Conservation (phyloP, 106 monocot species). For the Agapanthus africanus region DNA sequence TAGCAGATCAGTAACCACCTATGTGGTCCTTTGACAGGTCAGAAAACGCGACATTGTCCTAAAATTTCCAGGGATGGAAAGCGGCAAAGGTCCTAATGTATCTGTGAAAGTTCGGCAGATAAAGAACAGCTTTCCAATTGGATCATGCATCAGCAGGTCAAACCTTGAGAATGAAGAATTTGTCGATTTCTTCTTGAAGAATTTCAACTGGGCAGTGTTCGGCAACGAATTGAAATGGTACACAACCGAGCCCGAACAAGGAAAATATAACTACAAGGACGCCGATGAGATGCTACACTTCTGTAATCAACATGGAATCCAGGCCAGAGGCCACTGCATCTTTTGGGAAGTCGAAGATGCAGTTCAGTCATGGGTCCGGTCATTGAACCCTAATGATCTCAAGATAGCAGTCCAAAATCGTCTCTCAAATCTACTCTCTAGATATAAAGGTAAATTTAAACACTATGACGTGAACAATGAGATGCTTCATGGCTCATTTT, state of each 20-base stretch:
- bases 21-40: slow-evolving; percentile 30
- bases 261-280: slow-evolving; percentile 71
- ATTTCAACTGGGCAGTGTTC: slow-evolving; percentile 97
- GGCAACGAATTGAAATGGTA: slow-evolving; percentile 96
- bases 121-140: slow-evolving; percentile 81
- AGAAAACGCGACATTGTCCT: slow-evolving; percentile 57
- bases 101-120: slow-evolving; percentile 57
- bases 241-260: slow-evolving; percentile 60
- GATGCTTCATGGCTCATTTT: slow-evolving; percentile 97
- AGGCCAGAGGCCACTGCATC: slow-evolving; percentile 78
- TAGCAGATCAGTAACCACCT: background rate
- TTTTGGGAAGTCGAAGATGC: slow-evolving; percentile 89
- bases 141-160: slow-evolving; percentile 61
- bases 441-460: slow-evolving; percentile 70
- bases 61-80: slow-evolving; percentile 27
- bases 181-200: slow-evolving; percentile 80
- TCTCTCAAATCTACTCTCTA: slow-evolving; percentile 41
- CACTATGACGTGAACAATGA: slow-evolving; percentile 97
- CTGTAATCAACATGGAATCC: slow-evolving; percentile 46
- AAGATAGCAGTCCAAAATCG: slow-evolving; percentile 55
- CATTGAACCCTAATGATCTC: slow-evolving; percentile 49
- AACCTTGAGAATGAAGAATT: slow-evolving; percentile 85
- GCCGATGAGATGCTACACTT: slow-evolving; percentile 77
- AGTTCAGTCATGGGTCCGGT: slow-evolving; percentile 74
- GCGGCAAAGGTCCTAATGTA: slow-evolving; percentile 11